Conservation (phyloP, 1,284 basidiomycete species). For the Malassezia brasiliensis region DNA sequence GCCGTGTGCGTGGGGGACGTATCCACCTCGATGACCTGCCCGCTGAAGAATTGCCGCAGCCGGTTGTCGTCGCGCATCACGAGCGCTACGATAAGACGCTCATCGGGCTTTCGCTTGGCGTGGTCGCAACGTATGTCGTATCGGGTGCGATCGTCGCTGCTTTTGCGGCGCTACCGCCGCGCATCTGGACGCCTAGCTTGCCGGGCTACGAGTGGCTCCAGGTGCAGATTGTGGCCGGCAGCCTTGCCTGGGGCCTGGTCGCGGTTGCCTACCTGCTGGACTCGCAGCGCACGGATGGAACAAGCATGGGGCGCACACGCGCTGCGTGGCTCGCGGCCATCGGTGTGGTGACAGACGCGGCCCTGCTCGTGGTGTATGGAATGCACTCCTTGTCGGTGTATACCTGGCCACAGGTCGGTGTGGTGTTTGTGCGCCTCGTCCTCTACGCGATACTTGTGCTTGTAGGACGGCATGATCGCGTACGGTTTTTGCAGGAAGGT, state of each 20-base stretch:
- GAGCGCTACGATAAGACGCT: not conserved
- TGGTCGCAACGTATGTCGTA: slow-evolving; percentile 30
- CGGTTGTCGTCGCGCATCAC: slow-evolving; percentile 8
- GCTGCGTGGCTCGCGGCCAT: slow-evolving; percentile 20
- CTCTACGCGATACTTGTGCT: not conserved
- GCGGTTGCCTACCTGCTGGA: slow-evolving; percentile 32
- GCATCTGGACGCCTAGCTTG: slow-evolving; percentile 34
- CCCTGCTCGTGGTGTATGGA: slow-evolving; percentile 23
- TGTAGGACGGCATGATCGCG: not conserved
- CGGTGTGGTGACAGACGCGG: slow-evolving; percentile 19
- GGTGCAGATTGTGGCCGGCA: slow-evolving; percentile 31
- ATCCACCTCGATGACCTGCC: slow-evolving; percentile 6
- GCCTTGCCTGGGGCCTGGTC: slow-evolving; percentile 30
- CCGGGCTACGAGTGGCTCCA: slow-evolving; percentile 29
- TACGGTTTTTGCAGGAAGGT: not conserved
- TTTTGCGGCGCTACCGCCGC: slow-evolving; percentile 34
- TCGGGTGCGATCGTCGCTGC: slow-evolving; percentile 36
- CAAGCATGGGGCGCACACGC: not conserved
- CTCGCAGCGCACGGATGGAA: slow-evolving; percentile 8
- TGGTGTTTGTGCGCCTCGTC: not conserved
- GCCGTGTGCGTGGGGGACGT: not conserved
- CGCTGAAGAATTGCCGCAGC: slow-evolving; percentile 1
- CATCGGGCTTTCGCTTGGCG: slow-evolving; percentile 3
- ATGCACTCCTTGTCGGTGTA: slow-evolving; percentile 12
- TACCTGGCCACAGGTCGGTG: slow-evolving; percentile 13